Percentiles rank a stretch among this genome's conserved stretches.
Conservation (phyloP, 345 rosid genomes). For the Erodium maritimum region DNA sequence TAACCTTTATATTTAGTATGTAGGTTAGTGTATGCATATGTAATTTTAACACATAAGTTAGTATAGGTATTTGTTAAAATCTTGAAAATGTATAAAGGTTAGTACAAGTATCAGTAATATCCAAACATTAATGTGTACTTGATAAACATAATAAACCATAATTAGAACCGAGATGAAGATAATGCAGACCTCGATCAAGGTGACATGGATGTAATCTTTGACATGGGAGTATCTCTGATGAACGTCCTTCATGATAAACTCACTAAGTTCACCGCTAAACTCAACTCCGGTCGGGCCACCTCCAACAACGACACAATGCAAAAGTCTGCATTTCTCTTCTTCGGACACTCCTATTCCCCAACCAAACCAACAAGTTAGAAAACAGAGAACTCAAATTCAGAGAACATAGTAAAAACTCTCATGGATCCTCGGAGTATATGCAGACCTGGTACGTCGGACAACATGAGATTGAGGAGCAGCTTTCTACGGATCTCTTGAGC, state of each 20-base stretch:
- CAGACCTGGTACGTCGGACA: conserved; percentile 82
- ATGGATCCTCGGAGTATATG: background rate
- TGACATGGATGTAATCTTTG: conserved; percentile 73
- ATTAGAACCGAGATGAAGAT: background rate
- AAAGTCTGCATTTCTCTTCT: conserved; percentile 67
- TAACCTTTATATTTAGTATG: too few relatives aligned
- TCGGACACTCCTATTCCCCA: conserved; percentile 48
- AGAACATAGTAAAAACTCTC: background rate
- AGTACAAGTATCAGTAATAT: too few relatives aligned
- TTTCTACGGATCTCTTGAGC: conserved; percentile 90
- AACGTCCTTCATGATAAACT: conserved; percentile 81
- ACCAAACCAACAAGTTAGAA: too few relatives aligned
- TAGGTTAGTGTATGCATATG: too few relatives aligned
- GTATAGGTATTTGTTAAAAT: too few relatives aligned
- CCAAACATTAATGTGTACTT: too few relatives aligned
- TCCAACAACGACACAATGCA: conserved; percentile 93
- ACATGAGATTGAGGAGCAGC: conserved; percentile 83
- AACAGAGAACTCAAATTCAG: too few relatives aligned
- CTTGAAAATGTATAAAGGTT: too few relatives aligned
- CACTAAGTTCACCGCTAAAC: conserved; percentile 96
- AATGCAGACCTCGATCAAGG: conserved; percentile 73
- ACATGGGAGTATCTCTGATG: conserved; percentile 77
- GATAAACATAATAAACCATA: too few relatives aligned
- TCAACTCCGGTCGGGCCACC: conserved; percentile 98
- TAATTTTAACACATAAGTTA: too few relatives aligned